These are phyloP conservation scores for Pugionium dolabratum DNA, from an alignment of 345 rosid species.

Conservation along the genomic window DNA sequence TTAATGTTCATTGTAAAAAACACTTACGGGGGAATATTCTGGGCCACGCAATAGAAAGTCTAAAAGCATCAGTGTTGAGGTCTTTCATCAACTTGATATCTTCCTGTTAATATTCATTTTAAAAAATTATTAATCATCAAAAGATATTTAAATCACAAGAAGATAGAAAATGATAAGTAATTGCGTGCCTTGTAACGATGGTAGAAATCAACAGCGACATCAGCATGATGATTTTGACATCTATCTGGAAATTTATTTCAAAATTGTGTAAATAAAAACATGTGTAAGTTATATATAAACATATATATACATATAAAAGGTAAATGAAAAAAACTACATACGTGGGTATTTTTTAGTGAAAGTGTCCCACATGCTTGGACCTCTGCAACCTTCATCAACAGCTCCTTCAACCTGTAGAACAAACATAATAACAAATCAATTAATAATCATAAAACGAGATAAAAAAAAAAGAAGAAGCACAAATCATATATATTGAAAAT, in stretches of 20 bases:
- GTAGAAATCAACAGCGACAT: slow-evolving; percentile 26
- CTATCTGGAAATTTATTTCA: no score
- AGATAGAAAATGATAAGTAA: no score
- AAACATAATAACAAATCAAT: no score
- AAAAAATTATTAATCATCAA: no score
- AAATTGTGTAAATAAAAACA: neutral
- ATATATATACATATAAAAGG: neutral
- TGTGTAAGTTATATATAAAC: neutral
- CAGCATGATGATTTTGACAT: slow-evolving; percentile 4
- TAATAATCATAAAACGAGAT: no score
- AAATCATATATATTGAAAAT: neutral
- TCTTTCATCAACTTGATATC: slow-evolving; percentile 52
- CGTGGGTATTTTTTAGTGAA: slow-evolving; percentile 25
- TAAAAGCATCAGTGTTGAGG: slow-evolving; percentile 47
- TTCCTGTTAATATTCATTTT: neutral
- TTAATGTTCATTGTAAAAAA: no score
- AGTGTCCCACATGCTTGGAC: slow-evolving; percentile 45
- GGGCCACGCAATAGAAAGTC: slow-evolving; percentile 54
- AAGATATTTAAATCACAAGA: no score
- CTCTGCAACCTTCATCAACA: slow-evolving; percentile 40
- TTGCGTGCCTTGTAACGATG: slow-evolving; percentile 25
- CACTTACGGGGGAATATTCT: slow-evolving; percentile 48
- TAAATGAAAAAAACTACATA: neutral
- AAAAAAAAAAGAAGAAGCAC: neutral
- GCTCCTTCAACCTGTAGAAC: neutral